Percentiles rank a stretch among this genome's conserved stretches.
Conservation (phyloP, 148 eudicot species). For the Talinum fruticosum region DNA sequence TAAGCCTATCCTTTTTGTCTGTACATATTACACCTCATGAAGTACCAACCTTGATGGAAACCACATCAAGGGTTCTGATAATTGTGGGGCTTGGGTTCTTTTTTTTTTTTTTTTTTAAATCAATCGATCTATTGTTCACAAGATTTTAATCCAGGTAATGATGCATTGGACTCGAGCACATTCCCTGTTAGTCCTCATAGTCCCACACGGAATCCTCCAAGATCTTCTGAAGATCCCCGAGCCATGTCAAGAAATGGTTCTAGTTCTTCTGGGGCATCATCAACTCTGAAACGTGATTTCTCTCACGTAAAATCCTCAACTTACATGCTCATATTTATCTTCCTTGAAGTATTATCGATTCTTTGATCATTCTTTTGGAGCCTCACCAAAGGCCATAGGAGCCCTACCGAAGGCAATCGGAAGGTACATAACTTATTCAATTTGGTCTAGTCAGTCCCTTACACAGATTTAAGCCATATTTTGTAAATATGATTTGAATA, state of each 20-base stretch:
- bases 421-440: conserved; percentile 1
- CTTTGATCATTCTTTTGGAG: conserved; percentile 19
- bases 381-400: not conserved
- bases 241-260: conserved; percentile 39
- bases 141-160: conserved; percentile 38
- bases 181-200: conserved; percentile 42
- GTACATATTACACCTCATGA: no score
- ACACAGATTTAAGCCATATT: not conserved
- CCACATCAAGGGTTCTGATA: not conserved
- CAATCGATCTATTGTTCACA: conserved; percentile 1
- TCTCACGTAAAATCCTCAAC: conserved; percentile 18
- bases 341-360: conserved; percentile 12
- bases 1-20: no score
- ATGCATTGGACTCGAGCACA: conserved; percentile 33
- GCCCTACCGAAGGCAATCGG: not conserved
- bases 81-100: not conserved
- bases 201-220: conserved; percentile 37
- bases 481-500: conserved; percentile 22
- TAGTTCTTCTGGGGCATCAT: conserved; percentile 21
- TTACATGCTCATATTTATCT: conserved; percentile 13
- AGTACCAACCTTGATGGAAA: not conserved
- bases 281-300: not conserved
- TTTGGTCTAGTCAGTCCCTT: not conserved
- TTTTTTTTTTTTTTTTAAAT: no score
- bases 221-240: conserved; percentile 45